These are phyloP conservation scores for Coprinopsis marcescibilis DNA, from an alignment of 768 basidiomycete species.

Conservation along the genomic window DNA sequence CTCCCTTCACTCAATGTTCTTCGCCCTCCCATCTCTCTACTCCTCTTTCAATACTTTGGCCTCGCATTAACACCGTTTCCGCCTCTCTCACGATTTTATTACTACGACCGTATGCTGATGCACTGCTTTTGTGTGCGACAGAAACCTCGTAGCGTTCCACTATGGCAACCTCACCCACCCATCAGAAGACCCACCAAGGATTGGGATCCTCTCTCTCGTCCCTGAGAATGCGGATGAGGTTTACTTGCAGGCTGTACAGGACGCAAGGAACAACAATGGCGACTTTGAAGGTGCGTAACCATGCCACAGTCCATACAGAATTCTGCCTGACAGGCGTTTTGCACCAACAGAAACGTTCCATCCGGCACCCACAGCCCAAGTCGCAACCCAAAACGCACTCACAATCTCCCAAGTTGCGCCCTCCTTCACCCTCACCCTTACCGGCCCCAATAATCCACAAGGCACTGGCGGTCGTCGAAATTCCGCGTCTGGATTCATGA, in stretches of 20 bases:
- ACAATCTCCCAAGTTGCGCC: conserved; percentile 6
- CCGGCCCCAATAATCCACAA: no score
- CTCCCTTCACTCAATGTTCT: no score
- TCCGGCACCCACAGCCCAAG: conserved; percentile 30
- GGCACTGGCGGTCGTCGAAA: no score
- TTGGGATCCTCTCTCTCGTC: conserved; percentile 61
- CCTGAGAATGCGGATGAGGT: conserved; percentile 42
- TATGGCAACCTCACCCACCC: conserved; percentile 69
- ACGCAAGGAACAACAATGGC: conserved; percentile 31
- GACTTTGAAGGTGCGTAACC: conserved; percentile 34
- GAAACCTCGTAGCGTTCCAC: conserved; percentile 60
- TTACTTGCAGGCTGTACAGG: conserved; percentile 29
- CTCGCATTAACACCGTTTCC: no score
- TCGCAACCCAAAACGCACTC: conserved; percentile 16
- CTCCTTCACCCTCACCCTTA: background rate
- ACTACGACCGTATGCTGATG: no score
- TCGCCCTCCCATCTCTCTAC: background rate
- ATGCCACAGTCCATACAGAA: background rate
- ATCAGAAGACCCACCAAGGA: conserved; percentile 59
- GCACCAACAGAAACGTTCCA: conserved; percentile 25
- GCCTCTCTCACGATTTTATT: background rate
- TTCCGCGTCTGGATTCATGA: no score
- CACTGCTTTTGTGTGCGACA: no score
- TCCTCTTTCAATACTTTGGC: no score
- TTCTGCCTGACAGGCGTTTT: background rate